Evolutionary conservation across 2,329 filamentous ascomycete genomes (phyloP).

Genomic region (Beauveria sp.): DNA sequence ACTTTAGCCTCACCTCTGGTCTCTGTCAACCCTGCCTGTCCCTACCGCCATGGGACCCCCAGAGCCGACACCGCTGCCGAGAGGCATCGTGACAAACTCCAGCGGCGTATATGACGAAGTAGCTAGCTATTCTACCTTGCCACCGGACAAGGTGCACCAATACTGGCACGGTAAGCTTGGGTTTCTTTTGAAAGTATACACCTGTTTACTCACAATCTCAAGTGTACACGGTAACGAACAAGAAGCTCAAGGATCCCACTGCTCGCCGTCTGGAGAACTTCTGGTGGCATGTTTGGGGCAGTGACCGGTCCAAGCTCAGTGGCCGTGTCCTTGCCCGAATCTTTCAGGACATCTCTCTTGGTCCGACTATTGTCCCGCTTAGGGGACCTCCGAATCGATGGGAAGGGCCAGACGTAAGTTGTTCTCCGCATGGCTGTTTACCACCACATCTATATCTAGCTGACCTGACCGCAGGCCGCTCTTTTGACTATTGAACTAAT

Average conservation of each 20-base stretch:
- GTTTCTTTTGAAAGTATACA: neutral
- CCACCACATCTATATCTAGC: slow-evolving; percentile 1
- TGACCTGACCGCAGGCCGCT: slow-evolving; percentile 18
- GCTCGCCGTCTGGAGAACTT: slow-evolving; percentile 56
- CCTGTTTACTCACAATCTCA: slow-evolving; percentile 11
- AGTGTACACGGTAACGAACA: slow-evolving; percentile 56
- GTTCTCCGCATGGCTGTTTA: neutral
- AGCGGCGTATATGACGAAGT: slow-evolving; percentile 45
- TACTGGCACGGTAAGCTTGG: slow-evolving; percentile 50
- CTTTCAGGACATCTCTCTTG: slow-evolving; percentile 50
- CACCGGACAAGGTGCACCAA: slow-evolving; percentile 44
- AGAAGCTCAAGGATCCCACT: slow-evolving; percentile 52
- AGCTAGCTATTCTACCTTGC: slow-evolving; percentile 41
- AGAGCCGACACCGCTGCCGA: slow-evolving; percentile 42
- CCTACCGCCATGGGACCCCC: slow-evolving; percentile 24
- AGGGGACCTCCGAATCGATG: slow-evolving; percentile 45
- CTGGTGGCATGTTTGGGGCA: slow-evolving; percentile 60
- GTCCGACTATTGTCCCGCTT: slow-evolving; percentile 49
- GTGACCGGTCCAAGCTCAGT: slow-evolving; percentile 44
- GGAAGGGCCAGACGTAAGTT: slow-evolving; percentile 40
- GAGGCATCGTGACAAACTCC: slow-evolving; percentile 49
- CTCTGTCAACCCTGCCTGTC: neutral
- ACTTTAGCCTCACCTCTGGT: neutral
- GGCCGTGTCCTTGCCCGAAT: slow-evolving; percentile 46
- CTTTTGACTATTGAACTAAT: slow-evolving; percentile 23